phyloP scores from a whole-genome alignment of 1,139 yeast species.

The Lodderomyces orthopsilosis region DNA sequence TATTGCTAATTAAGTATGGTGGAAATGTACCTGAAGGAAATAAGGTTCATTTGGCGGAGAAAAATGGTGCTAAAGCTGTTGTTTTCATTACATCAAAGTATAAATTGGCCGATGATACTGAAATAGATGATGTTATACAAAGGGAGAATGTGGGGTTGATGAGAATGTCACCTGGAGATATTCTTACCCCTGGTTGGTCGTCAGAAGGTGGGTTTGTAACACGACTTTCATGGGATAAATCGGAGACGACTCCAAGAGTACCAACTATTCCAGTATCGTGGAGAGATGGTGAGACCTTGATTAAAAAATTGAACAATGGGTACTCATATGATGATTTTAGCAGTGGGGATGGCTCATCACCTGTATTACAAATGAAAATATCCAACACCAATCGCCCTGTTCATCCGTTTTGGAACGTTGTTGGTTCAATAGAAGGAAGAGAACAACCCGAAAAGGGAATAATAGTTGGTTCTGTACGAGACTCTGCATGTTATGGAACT shows the following conservation, averaged over 20 bases:
- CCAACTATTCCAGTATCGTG: conserved; percentile 78
- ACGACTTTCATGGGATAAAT: conserved; percentile 43
- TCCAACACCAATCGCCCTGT: conserved; percentile 51
- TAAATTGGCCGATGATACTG: conserved; percentile 14
- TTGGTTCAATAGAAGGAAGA: conserved; percentile 74
- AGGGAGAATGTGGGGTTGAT: conserved; percentile 65
- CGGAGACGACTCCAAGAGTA: conserved; percentile 60
- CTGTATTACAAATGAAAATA: conserved; percentile 36
- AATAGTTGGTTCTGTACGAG: conserved; percentile 82
- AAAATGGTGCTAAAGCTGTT: conserved; percentile 32
- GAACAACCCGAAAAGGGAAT: conserved; percentile 77
- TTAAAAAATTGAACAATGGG: conserved; percentile 52
- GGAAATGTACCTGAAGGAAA: conserved; percentile 39
- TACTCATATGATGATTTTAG: conserved; percentile 26
- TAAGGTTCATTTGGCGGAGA: conserved; percentile 34
- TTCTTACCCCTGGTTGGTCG: conserved; percentile 76
- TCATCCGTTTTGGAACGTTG: conserved; percentile 75
- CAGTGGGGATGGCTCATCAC: conserved; percentile 32
- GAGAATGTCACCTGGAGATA: conserved; percentile 73
- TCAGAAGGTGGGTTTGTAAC: conserved; percentile 40
- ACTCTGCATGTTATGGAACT: conserved; percentile 75
- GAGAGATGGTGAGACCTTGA: conserved; percentile 57
- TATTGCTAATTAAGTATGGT: conserved; percentile 66
- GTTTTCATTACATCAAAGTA: conserved; percentile 33
- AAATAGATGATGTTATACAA: conserved; percentile 49